These are phyloP conservation scores for Trichosanthes cucumerina DNA, from an alignment of 306 rosid species.

Conservation along the genomic window DNA sequence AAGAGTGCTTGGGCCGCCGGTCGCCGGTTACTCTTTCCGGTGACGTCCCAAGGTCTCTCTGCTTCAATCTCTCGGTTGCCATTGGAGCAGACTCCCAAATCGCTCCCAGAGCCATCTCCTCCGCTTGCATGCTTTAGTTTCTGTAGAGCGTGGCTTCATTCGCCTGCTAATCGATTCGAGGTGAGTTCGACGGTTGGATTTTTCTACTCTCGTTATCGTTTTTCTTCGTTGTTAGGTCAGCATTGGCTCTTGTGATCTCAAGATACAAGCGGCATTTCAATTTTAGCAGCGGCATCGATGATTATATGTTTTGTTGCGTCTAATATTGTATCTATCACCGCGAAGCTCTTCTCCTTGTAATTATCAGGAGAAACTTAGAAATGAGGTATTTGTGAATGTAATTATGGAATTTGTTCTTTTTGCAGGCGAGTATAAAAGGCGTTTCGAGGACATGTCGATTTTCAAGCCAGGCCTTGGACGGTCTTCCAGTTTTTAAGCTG, in stretches of 20 bases:
- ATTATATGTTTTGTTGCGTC: neutral
- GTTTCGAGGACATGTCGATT: constrained; percentile 25
- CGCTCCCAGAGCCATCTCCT: constrained; percentile 5
- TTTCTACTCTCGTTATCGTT: neutral
- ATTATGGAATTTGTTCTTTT: neutral
- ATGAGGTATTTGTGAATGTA: neutral
- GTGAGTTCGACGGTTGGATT: constrained; percentile 21
- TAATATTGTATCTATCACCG: neutral
- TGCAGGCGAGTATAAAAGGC: constrained; percentile 25
- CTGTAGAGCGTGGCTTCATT: constrained; percentile 12
- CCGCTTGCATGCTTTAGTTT: neutral
- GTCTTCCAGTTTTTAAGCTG: constrained; percentile 25
- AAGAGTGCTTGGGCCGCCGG: constrained; percentile 21
- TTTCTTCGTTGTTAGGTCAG: neutral
- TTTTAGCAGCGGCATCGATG: neutral
- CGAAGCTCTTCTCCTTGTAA: neutral
- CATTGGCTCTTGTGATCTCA: neutral
- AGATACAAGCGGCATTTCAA: neutral
- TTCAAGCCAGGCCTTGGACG: constrained; percentile 40
- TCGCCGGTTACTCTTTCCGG: constrained; percentile 11
- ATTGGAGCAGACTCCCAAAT: neutral
- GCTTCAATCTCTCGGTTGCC: neutral
- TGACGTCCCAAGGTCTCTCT: neutral
- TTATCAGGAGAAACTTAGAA: neutral
- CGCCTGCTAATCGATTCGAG: constrained; percentile 6